These are phyloP conservation scores for Stevia rebaudiana DNA, from an alignment of 140 eudicot species.

Conservation along the genomic window DNA sequence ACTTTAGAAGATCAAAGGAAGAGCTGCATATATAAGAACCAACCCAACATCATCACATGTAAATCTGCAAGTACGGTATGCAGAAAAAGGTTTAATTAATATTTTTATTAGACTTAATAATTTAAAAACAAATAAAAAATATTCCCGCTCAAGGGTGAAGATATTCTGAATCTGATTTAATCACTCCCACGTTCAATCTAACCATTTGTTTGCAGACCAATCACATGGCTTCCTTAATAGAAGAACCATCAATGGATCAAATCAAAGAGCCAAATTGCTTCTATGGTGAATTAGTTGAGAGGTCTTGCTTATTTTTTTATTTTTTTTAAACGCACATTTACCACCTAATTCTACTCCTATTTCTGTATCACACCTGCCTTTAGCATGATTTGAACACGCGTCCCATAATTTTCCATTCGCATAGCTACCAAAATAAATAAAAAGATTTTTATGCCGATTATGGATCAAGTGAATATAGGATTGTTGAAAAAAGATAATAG, in stretches of 20 bases:
- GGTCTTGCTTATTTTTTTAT: no score
- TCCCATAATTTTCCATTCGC: no score
- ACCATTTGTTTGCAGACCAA: slow-evolving; percentile 15
- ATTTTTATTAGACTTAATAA: not conserved
- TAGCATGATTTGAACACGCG: no score
- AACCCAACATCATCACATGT: slow-evolving; percentile 57
- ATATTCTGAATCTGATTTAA: slow-evolving; percentile 41
- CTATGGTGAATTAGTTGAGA: no score
- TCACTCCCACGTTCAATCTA: slow-evolving; percentile 62
- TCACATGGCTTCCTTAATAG: slow-evolving; percentile 52
- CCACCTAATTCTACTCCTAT: no score
- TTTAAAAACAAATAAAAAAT: slow-evolving; percentile 6
- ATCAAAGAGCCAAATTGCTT: not conserved
- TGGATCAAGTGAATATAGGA: not conserved
- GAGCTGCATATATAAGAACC: slow-evolving; percentile 37
- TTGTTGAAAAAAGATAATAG: no score
- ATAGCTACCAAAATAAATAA: no score
- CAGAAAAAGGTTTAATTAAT: slow-evolving; percentile 15
- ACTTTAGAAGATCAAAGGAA: slow-evolving; percentile 9
- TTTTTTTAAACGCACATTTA: no score
- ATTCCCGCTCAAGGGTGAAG: slow-evolving; percentile 26
- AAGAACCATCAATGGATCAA: slow-evolving; percentile 44
- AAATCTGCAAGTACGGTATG: slow-evolving; percentile 35
- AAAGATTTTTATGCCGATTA: not conserved
- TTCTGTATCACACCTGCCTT: no score